phyloP scores from a whole-genome alignment of 164 flowering plant genomes.

The Vitis vinifera region DNA sequence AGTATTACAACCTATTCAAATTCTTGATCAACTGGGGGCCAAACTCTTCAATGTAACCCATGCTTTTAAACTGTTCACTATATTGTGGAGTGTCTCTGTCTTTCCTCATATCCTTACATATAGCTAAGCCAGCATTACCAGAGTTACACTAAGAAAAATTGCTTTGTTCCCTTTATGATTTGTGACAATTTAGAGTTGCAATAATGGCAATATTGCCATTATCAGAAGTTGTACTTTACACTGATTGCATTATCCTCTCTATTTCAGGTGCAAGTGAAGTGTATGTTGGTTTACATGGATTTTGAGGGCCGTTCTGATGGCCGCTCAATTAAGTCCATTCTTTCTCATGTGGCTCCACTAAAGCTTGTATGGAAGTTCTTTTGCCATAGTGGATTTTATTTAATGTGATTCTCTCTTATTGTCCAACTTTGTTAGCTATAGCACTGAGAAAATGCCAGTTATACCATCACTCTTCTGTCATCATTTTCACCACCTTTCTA shows the following conservation, averaged over 20 bases:
- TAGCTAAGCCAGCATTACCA: too few relatives aligned
- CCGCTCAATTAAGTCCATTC: constrained; percentile 88
- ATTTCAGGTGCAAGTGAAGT: constrained; percentile 89
- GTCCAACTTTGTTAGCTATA: neutral
- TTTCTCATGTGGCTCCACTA: constrained; percentile 85
- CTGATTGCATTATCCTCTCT: constrained; percentile 2
- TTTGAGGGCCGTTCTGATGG: constrained; percentile 99
- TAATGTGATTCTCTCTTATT: neutral
- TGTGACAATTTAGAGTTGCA: neutral
- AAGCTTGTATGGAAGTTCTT: constrained; percentile 69
- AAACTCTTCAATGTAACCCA: too few relatives aligned
- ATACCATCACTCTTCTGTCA: too few relatives aligned
- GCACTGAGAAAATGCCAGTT: too few relatives aligned
- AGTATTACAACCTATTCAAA: too few relatives aligned
- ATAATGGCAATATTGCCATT: neutral
- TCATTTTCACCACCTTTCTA: too few relatives aligned
- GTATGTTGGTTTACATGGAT: constrained; percentile 76
- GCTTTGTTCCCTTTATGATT: neutral
- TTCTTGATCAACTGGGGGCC: too few relatives aligned
- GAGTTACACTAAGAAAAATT: too few relatives aligned
- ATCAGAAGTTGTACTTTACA: neutral
- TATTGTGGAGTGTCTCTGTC: too few relatives aligned
- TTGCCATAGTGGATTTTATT: neutral
- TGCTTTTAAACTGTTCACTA: too few relatives aligned
- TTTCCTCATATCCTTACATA: too few relatives aligned